Conservation (phyloP, 2,329 filamentous ascomycete species). For the Berkeleyomyces rouxiae region DNA sequence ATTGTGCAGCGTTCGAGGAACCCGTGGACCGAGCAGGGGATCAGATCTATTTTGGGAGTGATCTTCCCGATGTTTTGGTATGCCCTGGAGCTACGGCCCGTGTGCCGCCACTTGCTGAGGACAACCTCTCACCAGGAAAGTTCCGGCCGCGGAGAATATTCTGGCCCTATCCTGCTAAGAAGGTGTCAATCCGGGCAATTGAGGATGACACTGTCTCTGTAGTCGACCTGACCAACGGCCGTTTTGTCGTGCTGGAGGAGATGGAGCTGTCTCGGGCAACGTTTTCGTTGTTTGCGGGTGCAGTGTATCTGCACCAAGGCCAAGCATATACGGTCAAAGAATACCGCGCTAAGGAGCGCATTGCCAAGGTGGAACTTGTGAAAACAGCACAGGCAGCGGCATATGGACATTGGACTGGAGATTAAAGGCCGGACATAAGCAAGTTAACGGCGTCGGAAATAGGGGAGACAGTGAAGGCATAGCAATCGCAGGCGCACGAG, state of each 20-base stretch:
- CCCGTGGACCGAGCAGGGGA: constrained; percentile 71
- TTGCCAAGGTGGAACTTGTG: constrained; percentile 77
- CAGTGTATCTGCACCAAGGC: constrained; percentile 95
- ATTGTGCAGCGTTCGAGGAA: constrained; percentile 92
- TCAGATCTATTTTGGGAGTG: constrained; percentile 55
- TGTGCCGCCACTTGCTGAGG: constrained; percentile 13
- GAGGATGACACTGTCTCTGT: constrained; percentile 87
- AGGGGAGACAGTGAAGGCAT: background rate
- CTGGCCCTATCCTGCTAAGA: constrained; percentile 65
- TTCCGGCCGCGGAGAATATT: constrained; percentile 85
- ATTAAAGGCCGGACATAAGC: background rate
- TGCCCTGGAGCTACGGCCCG: background rate
- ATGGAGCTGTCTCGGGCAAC: constrained; percentile 90
- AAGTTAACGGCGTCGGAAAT: background rate
- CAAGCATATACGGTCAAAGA: constrained; percentile 82
- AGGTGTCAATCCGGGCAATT: constrained; percentile 76
- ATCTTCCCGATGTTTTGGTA: constrained; percentile 33
- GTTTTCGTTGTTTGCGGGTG: constrained; percentile 92
- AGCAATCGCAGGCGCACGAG: background rate
- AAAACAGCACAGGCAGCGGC: constrained; percentile 23
- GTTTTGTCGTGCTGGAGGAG: constrained; percentile 79
- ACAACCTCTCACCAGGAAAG: constrained; percentile 39
- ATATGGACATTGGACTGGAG: background rate
- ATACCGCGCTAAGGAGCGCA: constrained; percentile 60
- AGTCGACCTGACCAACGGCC: constrained; percentile 67